A percentile compares a stretch with the other conserved stretches of the same genome.
Conservation (phyloP, 2,329 filamentous ascomycete species). For the Fusarium sp. region DNA sequence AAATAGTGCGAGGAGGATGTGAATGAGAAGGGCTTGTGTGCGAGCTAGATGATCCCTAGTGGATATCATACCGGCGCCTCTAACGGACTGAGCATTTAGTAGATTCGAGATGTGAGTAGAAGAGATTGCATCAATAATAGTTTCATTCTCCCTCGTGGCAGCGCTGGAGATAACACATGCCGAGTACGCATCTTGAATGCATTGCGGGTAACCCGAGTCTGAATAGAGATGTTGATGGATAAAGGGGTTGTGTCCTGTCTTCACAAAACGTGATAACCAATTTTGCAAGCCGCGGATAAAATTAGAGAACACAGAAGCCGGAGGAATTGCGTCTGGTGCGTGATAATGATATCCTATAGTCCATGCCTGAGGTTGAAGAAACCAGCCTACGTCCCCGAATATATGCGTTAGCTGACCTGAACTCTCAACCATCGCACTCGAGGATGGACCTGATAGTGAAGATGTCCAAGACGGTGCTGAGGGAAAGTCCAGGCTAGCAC, state of each 20-base stretch:
- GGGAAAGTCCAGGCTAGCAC: background rate
- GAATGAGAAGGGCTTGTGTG: background rate
- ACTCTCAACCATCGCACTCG: rapidly evolving
- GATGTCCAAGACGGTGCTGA: background rate
- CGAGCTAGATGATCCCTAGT: background rate
- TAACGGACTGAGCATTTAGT: rapidly evolving
- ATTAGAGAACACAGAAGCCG: background rate
- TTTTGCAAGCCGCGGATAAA: background rate
- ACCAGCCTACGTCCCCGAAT: background rate
- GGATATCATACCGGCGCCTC: rapidly evolving
- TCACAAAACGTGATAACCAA: background rate
- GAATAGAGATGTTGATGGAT: background rate
- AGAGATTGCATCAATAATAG: background rate
- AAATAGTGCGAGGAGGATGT: background rate
- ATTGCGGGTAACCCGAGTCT: background rate
- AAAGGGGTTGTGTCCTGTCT: background rate
- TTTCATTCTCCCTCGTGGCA: background rate
- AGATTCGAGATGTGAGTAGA: background rate
- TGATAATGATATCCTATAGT: background rate
- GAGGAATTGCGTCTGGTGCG: background rate
- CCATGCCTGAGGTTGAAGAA: background rate
- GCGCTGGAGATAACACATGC: background rate
- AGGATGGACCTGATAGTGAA: background rate
- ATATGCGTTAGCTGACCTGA: background rate
- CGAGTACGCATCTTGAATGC: background rate